Conservation (phyloP, 140 eudicot genomes). For the Flaveria floridana region DNA sequence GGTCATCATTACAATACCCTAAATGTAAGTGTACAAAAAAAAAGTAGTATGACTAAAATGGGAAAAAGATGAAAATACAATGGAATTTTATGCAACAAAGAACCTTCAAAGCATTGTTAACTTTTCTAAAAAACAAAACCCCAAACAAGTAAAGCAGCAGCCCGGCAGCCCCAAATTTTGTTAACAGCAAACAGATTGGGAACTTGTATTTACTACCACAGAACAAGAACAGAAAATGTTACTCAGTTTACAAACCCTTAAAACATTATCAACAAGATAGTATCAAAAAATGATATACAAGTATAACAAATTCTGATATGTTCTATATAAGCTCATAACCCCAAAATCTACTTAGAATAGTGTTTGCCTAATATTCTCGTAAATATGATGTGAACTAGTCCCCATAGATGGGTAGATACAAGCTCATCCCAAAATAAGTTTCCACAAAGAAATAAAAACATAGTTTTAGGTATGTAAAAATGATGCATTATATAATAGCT, state of each 20-base stretch:
- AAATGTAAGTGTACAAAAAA: not conserved
- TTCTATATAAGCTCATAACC: not conserved
- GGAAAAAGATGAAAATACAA: not conserved
- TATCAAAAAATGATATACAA: not conserved
- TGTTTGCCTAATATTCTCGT: not conserved
- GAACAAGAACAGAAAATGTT: not conserved
- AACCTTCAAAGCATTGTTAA: not conserved
- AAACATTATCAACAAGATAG: not conserved
- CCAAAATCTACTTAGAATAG: not conserved
- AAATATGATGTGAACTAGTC: not conserved
- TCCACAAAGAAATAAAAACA: not conserved
- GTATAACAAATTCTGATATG: not conserved
- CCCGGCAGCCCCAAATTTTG: not conserved
- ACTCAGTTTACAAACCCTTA: not conserved
- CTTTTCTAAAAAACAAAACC: slow-evolving; percentile 1
- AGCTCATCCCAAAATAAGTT: not conserved
- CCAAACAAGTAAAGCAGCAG: not conserved
- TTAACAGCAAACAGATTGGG: not conserved
- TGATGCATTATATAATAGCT: not conserved
- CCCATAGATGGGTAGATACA: not conserved
- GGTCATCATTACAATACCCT: not conserved
- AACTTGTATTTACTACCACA: not conserved
- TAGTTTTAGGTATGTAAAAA: slow-evolving; percentile 1
- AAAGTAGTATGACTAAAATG: not conserved
- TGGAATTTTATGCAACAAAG: not conserved